A percentile compares a stretch with the other conserved stretches of the same genome.
Conservation (phyloP, 1,284 basidiomycete genomes). For the Moesziomyces sp. region DNA sequence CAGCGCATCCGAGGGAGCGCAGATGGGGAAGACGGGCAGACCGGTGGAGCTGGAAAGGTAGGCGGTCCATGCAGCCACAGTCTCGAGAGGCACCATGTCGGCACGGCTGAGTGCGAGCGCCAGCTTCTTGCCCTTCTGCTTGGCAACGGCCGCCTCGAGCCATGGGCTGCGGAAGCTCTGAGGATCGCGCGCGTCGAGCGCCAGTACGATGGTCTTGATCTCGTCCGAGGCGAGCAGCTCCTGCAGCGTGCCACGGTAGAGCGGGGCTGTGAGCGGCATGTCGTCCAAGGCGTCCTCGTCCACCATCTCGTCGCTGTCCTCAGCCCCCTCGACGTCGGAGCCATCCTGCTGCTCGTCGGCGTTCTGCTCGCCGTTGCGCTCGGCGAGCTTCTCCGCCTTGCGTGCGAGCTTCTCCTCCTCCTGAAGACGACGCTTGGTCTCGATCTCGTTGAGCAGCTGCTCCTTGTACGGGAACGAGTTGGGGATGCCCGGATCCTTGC, state of each 20-base stretch:
- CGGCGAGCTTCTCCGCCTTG: slow-evolving; percentile 40
- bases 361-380: slow-evolving; percentile 23
- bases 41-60: slow-evolving; percentile 27
- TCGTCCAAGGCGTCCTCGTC: slow-evolving; percentile 32
- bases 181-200: slow-evolving; percentile 61
- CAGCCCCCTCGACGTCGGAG: slow-evolving; percentile 27
- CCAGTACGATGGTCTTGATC: slow-evolving; percentile 50
- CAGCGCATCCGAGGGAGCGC: slow-evolving; percentile 32
- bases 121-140: slow-evolving; percentile 34
- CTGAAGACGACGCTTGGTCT: slow-evolving; percentile 51
- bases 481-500: slow-evolving; percentile 95
- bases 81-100: slow-evolving; percentile 61
- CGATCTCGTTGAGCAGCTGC: slow-evolving; percentile 85
- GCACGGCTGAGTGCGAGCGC: slow-evolving; percentile 51
- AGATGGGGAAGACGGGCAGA: slow-evolving; percentile 51
- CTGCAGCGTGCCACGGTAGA: slow-evolving; percentile 40
- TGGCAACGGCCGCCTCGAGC: slow-evolving; percentile 46
- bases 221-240: slow-evolving; percentile 38
- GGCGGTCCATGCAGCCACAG: slow-evolving; percentile 53
- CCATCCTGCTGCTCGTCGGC: slow-evolving; percentile 16
- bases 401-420: slow-evolving; percentile 48
- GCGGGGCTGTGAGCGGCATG: slow-evolving; percentile 42
- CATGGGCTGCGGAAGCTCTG: slow-evolving; percentile 54
- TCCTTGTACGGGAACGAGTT: slow-evolving; percentile 97
- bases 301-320: slow-evolving; percentile 35